Conservation (phyloP, 768 basidiomycete genomes). For the Gymnopilus dilepis region DNA sequence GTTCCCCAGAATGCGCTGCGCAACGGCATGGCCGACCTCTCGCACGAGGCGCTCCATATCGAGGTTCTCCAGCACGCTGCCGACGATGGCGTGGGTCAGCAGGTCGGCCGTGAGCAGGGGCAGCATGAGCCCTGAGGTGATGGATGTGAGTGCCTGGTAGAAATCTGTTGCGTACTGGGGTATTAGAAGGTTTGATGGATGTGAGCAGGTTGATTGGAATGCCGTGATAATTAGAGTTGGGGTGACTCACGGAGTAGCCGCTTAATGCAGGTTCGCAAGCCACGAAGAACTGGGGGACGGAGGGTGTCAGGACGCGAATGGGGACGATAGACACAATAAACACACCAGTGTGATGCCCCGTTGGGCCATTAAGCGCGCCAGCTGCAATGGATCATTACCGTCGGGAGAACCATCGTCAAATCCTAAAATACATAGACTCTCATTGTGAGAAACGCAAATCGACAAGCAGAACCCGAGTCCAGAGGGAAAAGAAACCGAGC, state of each 20-base stretch:
- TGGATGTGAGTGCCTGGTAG: constrained; percentile 89
- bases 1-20: constrained; percentile 88
- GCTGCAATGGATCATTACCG: constrained; percentile 86
- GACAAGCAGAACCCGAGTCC: too few relatives aligned
- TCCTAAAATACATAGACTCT: constrained; percentile 48
- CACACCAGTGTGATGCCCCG: constrained; percentile 89
- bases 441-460: constrained; percentile 19
- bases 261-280: constrained; percentile 97
- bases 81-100: constrained; percentile 94
- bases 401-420: constrained; percentile 96
- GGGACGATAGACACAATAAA: constrained; percentile 9
- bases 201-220: neutral
- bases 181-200: constrained; percentile 7
- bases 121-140: constrained; percentile 95
- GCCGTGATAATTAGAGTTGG: neutral
- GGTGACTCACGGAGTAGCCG: constrained; percentile 76
- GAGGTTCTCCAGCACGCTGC: constrained; percentile 94
- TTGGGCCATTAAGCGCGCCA: constrained; percentile 89
- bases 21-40: constrained; percentile 94
- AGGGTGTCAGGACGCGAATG: constrained; percentile 11
- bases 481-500: too few relatives aligned
- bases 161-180: constrained; percentile 89
- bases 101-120: constrained; percentile 95
- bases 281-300: constrained; percentile 90
- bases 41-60: constrained; percentile 97